Base-by-base conservation (phyloP, 108 stramenopile species). In the Seminavis robusta region DNA sequence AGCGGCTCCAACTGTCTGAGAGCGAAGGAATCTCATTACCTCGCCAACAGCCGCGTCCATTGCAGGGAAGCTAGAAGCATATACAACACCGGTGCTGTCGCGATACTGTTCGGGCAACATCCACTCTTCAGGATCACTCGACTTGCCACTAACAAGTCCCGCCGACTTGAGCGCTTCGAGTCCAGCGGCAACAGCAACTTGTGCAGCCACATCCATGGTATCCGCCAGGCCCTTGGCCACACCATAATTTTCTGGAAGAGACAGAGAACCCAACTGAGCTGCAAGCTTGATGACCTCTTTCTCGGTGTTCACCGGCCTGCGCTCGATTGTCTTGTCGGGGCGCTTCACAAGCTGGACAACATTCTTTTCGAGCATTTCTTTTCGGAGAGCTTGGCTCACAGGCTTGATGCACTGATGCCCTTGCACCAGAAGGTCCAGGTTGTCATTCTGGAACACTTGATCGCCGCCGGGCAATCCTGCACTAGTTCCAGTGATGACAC, bases 31-130 rank as follows among this genome's bases (percentile, higher is more conserved):
- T 30, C 88, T 66, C 93, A 94, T 92, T 29, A 96, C 92, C 67
- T 98, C 97, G 3, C 88, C 92, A 26, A 98, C 90, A 11, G 97
- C 94, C 13, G 97, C 95, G 62, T 98, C 97, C 79, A 98, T 84
- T 21, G 95, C 97, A 4, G 97, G 97, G 65, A 95, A 98, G 42
- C 86, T 89, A 9, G 94, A 92, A 25, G 94, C 95, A 42, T 98
- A 98, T 21, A 98, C 90, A 1, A 98, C 91, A 3, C 95, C 97
- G 8, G 97, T 98, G 28, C 69, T 63, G 52, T 96, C 92, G n/a
- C 92, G 90, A 65, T 94, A 89, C 41, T 71, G 49, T 49, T 93
- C 95, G 6, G 94, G 94, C 24, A 98, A 64, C 60, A 61, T 83
- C 97, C 97, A 98, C 43, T 87, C 88, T 8, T 55, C 46, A 2